phyloP scores from a whole-genome alignment of 2,329 filamentous ascomycete species.

The Gliomastix tumulicola region DNA sequence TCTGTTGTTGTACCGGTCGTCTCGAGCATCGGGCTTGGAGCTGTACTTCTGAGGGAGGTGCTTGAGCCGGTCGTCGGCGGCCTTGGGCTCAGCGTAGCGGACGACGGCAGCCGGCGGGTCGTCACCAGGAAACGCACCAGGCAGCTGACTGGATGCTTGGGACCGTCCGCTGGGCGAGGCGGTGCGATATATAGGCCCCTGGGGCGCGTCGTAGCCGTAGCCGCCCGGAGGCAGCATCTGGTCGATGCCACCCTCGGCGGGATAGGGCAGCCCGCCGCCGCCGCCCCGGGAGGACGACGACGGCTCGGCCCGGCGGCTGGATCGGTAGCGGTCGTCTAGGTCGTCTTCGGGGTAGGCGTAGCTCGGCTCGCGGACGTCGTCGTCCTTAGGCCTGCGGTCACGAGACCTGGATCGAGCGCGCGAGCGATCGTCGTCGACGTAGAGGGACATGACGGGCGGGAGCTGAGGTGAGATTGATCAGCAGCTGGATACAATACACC shows the following conservation, averaged over 20 bases:
- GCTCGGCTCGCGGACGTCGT: conserved; percentile 33
- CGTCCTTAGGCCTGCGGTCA: conserved; percentile 22
- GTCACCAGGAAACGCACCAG: conserved; percentile 25
- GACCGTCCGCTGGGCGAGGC: conserved; percentile 28
- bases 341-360: conserved; percentile 34
- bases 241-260: conserved; percentile 27
- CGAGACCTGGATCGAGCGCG: conserved; percentile 41
- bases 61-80: conserved; percentile 19
- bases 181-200: conserved; percentile 20
- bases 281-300: conserved; percentile 17
- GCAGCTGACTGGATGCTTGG: conserved; percentile 18
- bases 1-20: background rate
- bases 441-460: conserved; percentile 47
- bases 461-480: too few species aligned
- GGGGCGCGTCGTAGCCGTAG: conserved; percentile 30
- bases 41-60: conserved; percentile 34
- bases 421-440: conserved; percentile 36
- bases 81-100: background rate
- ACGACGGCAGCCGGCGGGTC: too few species aligned
- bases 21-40: conserved; percentile 15
- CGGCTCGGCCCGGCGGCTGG: conserved; percentile 20
- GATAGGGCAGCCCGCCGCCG: conserved; percentile 25
- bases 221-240: conserved; percentile 27
- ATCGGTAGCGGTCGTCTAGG: conserved; percentile 26
- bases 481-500: too few species aligned